Conservation (phyloP, 2,329 filamentous ascomycete species). For the Orbilia quercus region DNA sequence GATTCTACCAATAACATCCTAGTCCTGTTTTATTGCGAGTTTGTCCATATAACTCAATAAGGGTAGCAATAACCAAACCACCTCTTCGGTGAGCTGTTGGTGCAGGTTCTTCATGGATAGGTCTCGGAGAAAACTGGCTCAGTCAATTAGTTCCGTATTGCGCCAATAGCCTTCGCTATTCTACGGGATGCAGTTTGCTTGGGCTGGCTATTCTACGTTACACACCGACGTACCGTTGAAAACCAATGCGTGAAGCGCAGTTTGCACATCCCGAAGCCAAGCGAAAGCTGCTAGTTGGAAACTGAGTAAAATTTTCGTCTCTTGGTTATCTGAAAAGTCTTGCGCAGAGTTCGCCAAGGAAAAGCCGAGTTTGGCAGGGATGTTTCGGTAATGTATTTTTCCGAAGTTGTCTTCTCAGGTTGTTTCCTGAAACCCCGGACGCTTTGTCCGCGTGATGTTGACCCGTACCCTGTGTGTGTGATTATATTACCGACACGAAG, state of each 20-base stretch:
- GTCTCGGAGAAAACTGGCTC: slow-evolving; percentile 47
- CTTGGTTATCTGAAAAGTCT: slow-evolving; percentile 27
- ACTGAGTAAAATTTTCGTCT: slow-evolving; percentile 1
- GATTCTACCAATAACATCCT: not conserved
- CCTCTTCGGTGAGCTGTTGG: not conserved
- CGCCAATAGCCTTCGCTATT: no score
- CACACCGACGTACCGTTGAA: no score
- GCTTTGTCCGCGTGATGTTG: slow-evolving; percentile 53
- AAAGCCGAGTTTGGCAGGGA: slow-evolving; percentile 24
- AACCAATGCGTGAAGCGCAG: no score
- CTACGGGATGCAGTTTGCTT: no score
- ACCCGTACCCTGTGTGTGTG: slow-evolving; percentile 14
- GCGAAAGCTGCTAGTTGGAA: not conserved
- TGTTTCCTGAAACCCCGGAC: slow-evolving; percentile 54
- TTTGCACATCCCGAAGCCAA: no score
- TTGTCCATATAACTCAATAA: slow-evolving; percentile 38
- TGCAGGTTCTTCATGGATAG: slow-evolving; percentile 1
- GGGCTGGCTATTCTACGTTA: no score
- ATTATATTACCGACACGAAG: slow-evolving; percentile 3
- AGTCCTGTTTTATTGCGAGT: slow-evolving; percentile 7
- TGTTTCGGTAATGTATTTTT: slow-evolving; percentile 52
- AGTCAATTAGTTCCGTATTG: no score
- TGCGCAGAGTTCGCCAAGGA: slow-evolving; percentile 14
- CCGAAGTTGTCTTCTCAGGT: slow-evolving; percentile 48
- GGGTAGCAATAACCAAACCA: slow-evolving; percentile 44